Conservation (phyloP, 768 basidiomycete genomes). For the Dictyophora rubrovolvata region DNA sequence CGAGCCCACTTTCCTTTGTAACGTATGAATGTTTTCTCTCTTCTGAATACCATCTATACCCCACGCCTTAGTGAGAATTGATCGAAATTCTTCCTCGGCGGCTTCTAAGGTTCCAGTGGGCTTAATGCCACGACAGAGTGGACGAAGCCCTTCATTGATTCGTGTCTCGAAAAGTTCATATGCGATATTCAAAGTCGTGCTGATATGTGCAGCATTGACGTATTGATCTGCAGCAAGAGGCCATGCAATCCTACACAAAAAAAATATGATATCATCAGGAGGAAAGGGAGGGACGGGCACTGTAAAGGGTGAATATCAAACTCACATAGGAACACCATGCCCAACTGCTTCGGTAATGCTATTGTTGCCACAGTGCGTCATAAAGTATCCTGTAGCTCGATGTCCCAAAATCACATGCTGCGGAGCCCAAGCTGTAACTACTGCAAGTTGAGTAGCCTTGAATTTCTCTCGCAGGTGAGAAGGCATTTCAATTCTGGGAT, state of each 20-base stretch:
- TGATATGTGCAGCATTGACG: slow-evolving; percentile 15
- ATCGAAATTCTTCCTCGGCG: slow-evolving; percentile 11
- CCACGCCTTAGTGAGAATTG: slow-evolving; percentile 14
- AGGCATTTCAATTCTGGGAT: slow-evolving; percentile 3
- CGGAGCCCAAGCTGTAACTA: slow-evolving; percentile 15
- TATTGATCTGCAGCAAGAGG: slow-evolving; percentile 19
- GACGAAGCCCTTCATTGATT: slow-evolving; percentile 10
- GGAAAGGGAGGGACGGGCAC: background rate
- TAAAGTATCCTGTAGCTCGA: slow-evolving; percentile 19
- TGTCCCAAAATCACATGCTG: slow-evolving; percentile 19
- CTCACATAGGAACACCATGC: slow-evolving; percentile 18
- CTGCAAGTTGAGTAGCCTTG: slow-evolving; percentile 12
- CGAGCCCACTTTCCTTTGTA: background rate
- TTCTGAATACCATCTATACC: slow-evolving; percentile 18
- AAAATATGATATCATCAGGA: no score
- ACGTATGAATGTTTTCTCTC: slow-evolving; percentile 12
- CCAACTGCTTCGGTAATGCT: slow-evolving; percentile 17
- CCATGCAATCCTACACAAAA: slow-evolving; percentile 17
- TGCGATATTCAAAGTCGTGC: slow-evolving; percentile 8
- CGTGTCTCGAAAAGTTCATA: slow-evolving; percentile 16
- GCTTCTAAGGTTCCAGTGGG: slow-evolving; percentile 17
- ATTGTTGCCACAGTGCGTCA: slow-evolving; percentile 17
- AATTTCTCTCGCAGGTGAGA: slow-evolving; percentile 10
- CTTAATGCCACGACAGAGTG: slow-evolving; percentile 13
- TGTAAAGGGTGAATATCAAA: background rate